Base-by-base conservation (phyloP, 1,284 basidiomycete genomes). In the Anthracocystis setariae region DNA sequence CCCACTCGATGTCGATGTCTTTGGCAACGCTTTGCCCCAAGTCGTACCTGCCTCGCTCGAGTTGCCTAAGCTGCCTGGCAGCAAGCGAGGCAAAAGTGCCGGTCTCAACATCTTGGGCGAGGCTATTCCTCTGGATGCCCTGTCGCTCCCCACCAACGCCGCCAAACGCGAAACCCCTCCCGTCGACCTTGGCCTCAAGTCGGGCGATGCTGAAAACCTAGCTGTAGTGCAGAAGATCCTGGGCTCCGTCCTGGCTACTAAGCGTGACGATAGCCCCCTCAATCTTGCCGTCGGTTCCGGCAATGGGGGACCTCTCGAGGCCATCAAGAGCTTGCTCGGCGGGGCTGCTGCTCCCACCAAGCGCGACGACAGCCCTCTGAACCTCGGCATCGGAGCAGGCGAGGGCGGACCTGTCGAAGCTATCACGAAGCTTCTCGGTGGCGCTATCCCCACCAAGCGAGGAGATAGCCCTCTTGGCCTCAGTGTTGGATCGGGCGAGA, bases 71-170 rank as follows among this genome's bases (percentile, higher is more conserved):
- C 42, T 56, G 4, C 49, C 58, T 15, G 46, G 27, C 9, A 40
- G 46, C 51, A 62, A 62, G 60, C 51, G 66, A 21, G 46, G 20
- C 21, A 17, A 44, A 20, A 46, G 45, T 45, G 39, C 47, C 2
- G 67, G 67, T 7, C 56, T 70, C 39, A 53, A 60, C 61, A 8
- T 64, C 4, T 23, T 70, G 2, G 60, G 60, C n/a, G 13, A 38
- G 13, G 49, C 59, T 3, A 38, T 70, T 12, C 60, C 66, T 20
- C n/a, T 62, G 17, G 29, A 61, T n/a, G n/a, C 35, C 5, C 42
- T 61, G 13, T 8, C 32, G n/a, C 12, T 57, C 2, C 49, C 58
- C 5, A 29, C 42, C 12, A 29, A 29, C 12, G 29, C 21, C 3
- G 5, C 21, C 27, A 59, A 45, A 44, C 57, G 57, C 33, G 39